A percentile compares a stretch with the other conserved stretches of the same genome.
Conservation (phyloP, 2,329 filamentous ascomycete species). For the Pleurostoma richardsiae region DNA sequence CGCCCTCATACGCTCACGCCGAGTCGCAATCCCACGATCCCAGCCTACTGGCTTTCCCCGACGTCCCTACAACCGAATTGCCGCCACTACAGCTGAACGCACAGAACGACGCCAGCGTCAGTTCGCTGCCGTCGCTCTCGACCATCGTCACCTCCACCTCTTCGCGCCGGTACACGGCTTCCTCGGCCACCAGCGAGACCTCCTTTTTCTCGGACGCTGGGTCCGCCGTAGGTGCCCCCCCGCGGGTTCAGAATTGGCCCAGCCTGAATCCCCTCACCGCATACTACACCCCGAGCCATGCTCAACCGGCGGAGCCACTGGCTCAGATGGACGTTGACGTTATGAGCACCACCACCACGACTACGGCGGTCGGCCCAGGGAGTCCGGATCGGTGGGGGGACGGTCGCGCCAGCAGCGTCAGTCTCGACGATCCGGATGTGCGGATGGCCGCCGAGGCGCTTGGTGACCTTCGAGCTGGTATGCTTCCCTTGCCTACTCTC, state of each 20-base stretch:
- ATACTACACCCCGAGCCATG: slow-evolving; percentile 41
- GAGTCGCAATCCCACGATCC: slow-evolving; percentile 24
- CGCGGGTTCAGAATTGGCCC: slow-evolving; percentile 35
- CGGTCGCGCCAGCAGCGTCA: slow-evolving; percentile 45
- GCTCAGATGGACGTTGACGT: slow-evolving; percentile 44
- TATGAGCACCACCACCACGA: slow-evolving; percentile 30
- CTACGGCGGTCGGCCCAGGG: slow-evolving; percentile 29
- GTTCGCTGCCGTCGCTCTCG: slow-evolving; percentile 35
- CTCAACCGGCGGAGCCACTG: slow-evolving; percentile 36
- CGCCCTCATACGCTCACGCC: slow-evolving; percentile 25
- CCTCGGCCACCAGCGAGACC: slow-evolving; percentile 13
- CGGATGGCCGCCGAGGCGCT: slow-evolving; percentile 70
- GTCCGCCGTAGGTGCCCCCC: slow-evolving; percentile 2
- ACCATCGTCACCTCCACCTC: slow-evolving; percentile 25
- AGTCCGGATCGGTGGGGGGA: slow-evolving; percentile 42
- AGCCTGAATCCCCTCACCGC: slow-evolving; percentile 43
- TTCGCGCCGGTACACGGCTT: slow-evolving; percentile 15
- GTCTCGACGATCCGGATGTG: slow-evolving; percentile 62
- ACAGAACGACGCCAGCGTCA: slow-evolving; percentile 15
- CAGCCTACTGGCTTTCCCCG: slow-evolving; percentile 22
- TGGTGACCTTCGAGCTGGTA: slow-evolving; percentile 69
- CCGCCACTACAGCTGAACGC: slow-evolving; percentile 33
- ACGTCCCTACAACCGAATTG: slow-evolving; percentile 30
- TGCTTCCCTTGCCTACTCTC: slow-evolving; percentile 16
- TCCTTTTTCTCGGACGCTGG: slow-evolving; percentile 6